Evolutionary conservation across 352 stramenopile species (phyloP).

Genomic region (Pythium guiyangense): DNA sequence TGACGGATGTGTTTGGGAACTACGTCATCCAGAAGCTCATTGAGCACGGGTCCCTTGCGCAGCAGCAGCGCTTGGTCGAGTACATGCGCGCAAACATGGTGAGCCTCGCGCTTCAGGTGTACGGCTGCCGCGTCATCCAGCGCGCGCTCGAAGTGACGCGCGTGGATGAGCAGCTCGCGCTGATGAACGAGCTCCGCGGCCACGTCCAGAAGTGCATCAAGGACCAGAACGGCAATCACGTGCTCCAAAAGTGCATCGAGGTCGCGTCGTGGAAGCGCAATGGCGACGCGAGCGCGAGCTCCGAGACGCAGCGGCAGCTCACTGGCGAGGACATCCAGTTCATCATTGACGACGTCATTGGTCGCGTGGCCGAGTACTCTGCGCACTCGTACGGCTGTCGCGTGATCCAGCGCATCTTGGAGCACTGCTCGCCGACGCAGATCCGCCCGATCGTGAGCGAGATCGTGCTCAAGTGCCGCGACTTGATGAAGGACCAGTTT

Average conservation of each 20-base stretch:
- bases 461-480: slow-evolving; percentile 89
- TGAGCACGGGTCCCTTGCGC: slow-evolving; percentile 88
- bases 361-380: slow-evolving; percentile 88
- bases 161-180: slow-evolving; percentile 60
- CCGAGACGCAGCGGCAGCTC: slow-evolving; percentile 24
- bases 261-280: slow-evolving; percentile 57
- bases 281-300: slow-evolving; percentile 14
- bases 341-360: slow-evolving; percentile 95
- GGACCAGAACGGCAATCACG: slow-evolving; percentile 98
- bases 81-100: slow-evolving; percentile 93
- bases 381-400: slow-evolving; percentile 98
- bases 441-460: slow-evolving; percentile 93
- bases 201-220: slow-evolving; percentile 92
- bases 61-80: slow-evolving; percentile 83
- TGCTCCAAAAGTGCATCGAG: slow-evolving; percentile 99
- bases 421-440: slow-evolving; percentile 91
- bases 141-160: slow-evolving; percentile 85
- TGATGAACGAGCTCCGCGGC: slow-evolving; percentile 79
- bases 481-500: slow-evolving; percentile 95
- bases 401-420: slow-evolving; percentile 97
- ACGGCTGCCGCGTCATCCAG: slow-evolving; percentile 96
- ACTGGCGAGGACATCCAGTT: slow-evolving; percentile 94
- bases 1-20: slow-evolving; percentile 98
- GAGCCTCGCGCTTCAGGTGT: slow-evolving; percentile 93
- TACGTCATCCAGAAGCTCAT: slow-evolving; percentile 99